Evolutionary conservation across 805 yeast genomes (phyloP), one percentile per base, ranked within the genome.

Genomic region (Wickerhamomyces bovis): DNA sequence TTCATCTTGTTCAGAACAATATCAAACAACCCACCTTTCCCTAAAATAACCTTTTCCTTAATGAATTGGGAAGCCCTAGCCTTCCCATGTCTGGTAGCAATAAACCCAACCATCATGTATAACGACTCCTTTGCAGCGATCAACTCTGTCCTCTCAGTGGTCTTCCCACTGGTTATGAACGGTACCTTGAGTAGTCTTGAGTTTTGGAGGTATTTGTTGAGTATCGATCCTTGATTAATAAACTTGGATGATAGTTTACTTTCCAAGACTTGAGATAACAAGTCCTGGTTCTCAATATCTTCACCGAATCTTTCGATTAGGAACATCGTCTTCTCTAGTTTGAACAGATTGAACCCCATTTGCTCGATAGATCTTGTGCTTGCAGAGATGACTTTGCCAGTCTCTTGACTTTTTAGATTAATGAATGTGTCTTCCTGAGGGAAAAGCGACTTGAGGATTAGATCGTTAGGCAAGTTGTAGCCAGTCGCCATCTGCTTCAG

Each of bases 31-130:
- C 46, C 63, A 19, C 44, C 49, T 31, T 41, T 45, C 7, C 56
- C 56, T 9, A 39, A 31, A 23, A 56, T 43, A 5, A 65, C 47
- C 30, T 39, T 48, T 3, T 53, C 50, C 13, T 44, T 42, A 11
- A 64, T 48, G 30, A 62, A 58, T 18, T 41, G 18, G 4, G 44
- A 22, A 4, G 65, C 60, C 6, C 31, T 41, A 8, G 46, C 41
- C 10, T 49, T 48, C 4, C 60, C 61, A 41, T 59, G 51, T 5
- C 47, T 38, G 10, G 46, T 44, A 6, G 53, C 46, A 16, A 65
- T 19, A 21, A 58, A 47, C 7, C 68, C 69, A 12, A 65, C 49
- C 15, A 62, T 36, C 4, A 54, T 57, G 43, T 49, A 48, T 15
- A 63, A 44, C 10, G 57, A 44, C 23, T 46, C 47, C 36, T 46